These are phyloP conservation scores for Thymus quinquecostatus DNA, from an alignment of 257 asterid genomes.

Conservation along the genomic window DNA sequence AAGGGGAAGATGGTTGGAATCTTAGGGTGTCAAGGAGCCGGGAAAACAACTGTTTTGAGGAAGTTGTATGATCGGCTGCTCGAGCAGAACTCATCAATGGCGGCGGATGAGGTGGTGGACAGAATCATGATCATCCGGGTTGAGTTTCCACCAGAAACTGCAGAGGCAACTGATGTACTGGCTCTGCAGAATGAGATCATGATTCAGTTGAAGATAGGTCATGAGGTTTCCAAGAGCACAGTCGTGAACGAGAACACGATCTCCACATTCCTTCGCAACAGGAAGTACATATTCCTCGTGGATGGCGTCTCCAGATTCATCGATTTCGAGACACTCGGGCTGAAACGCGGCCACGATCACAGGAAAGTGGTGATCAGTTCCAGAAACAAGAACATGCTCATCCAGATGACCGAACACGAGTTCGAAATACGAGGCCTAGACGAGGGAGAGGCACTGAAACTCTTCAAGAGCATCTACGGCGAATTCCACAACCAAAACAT, in stretches of 20 bases:
- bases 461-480: background rate
- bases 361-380: slow-evolving; percentile 19
- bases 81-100: background rate
- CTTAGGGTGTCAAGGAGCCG: background rate
- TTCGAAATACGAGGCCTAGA: background rate
- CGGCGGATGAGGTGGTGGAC: background rate
- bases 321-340: background rate
- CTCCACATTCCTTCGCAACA: background rate
- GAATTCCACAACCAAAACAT: background rate
- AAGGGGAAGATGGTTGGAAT: background rate
- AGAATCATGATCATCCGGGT: background rate
- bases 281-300: slow-evolving; percentile 16
- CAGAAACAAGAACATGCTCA: background rate
- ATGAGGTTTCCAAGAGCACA: background rate
- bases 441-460: background rate
- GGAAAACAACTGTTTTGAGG: slow-evolving; percentile 9
- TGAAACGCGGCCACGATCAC: background rate
- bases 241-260: background rate
- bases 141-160: background rate
- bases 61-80: background rate
- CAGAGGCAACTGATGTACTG: background rate
- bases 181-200: slow-evolving; percentile 21
- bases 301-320: background rate
- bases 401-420: background rate
- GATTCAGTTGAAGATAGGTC: background rate